These are phyloP conservation scores for Globisporangium irregulare DNA, from an alignment of 352 stramenopile species.

Conservation along the genomic window DNA sequence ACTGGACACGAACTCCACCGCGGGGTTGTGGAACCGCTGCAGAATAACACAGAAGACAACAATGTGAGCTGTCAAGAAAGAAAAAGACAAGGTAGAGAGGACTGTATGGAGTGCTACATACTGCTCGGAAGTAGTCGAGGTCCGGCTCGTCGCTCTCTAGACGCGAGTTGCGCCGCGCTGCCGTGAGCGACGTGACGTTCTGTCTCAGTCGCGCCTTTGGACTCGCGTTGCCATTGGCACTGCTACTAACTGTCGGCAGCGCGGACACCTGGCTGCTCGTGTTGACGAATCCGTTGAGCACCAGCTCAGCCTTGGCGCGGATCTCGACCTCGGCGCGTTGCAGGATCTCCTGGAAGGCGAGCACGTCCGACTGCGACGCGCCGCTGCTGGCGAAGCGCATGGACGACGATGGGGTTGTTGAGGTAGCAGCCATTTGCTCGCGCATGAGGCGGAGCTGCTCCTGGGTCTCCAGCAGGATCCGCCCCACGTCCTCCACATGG, in stretches of 20 bases:
- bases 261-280: constrained; percentile 29
- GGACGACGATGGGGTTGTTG: constrained; percentile 22
- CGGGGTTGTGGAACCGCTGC: constrained; percentile 41
- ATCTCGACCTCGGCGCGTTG: constrained; percentile 67
- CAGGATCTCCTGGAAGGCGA: constrained; percentile 66
- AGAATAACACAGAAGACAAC: not conserved
- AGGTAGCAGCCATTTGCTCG: constrained; percentile 45
- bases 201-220: constrained; percentile 6
- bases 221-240: constrained; percentile 3
- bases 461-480: constrained; percentile 79
- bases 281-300: constrained; percentile 66
- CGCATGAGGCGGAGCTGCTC: constrained; percentile 73
- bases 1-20: constrained; percentile 29
- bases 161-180: constrained; percentile 2
- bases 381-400: constrained; percentile 15
- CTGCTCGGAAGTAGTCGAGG: constrained; percentile 51
- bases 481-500: constrained; percentile 79
- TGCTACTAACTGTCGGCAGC: constrained; percentile 23
- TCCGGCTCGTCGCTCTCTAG: constrained; percentile 19
- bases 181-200: constrained; percentile 23
- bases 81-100: not conserved
- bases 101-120: constrained; percentile 8
- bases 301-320: constrained; percentile 75
- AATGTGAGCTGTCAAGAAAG: not conserved
- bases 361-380: constrained; percentile 31